Evolutionary conservation across 148 eudicot species (phyloP).

Genomic region (Linanthus parryae): DNA sequence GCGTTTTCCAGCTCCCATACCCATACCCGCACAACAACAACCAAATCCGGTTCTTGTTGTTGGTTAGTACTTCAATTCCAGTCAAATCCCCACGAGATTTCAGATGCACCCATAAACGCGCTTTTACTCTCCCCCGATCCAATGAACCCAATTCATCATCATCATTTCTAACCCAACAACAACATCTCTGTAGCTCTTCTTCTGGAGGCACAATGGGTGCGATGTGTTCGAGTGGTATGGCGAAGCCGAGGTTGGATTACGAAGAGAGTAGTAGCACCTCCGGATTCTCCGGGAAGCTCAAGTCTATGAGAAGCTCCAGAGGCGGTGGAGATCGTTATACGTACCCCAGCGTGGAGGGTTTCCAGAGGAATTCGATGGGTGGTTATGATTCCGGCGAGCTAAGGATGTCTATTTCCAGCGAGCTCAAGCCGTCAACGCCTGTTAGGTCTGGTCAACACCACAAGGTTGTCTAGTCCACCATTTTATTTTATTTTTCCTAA

Average conservation of each 20-base stretch:
- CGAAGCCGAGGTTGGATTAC: constrained; percentile 10
- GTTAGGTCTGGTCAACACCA: constrained; percentile 28
- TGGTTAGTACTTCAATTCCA: too few species aligned
- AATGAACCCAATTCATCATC: too few species aligned
- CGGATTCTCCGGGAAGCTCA: constrained; percentile 51
- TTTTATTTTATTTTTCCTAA: too few species aligned
- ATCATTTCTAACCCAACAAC: too few species aligned
- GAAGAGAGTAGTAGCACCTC: constrained; percentile 14
- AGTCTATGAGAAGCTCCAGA: constrained; percentile 36
- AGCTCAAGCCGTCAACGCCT: constrained; percentile 47
- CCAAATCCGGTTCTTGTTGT: too few species aligned
- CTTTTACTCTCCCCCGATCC: too few species aligned
- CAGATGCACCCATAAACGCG: too few species aligned
- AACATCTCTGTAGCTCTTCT: too few species aligned
- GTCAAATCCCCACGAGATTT: too few species aligned
- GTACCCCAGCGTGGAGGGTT: constrained; percentile 18
- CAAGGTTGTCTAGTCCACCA: too few species aligned
- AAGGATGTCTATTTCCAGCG: constrained; percentile 40
- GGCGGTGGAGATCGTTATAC: constrained; percentile 21
- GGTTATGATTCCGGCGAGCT: constrained; percentile 57
- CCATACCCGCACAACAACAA: too few species aligned
- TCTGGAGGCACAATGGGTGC: constrained; percentile 42
- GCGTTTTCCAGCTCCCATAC: too few species aligned
- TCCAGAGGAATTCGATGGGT: constrained; percentile 24
- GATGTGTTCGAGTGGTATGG: constrained; percentile 38